phyloP scores from a whole-genome alignment of 441 rosid genomes.

The Sinapis alba region DNA sequence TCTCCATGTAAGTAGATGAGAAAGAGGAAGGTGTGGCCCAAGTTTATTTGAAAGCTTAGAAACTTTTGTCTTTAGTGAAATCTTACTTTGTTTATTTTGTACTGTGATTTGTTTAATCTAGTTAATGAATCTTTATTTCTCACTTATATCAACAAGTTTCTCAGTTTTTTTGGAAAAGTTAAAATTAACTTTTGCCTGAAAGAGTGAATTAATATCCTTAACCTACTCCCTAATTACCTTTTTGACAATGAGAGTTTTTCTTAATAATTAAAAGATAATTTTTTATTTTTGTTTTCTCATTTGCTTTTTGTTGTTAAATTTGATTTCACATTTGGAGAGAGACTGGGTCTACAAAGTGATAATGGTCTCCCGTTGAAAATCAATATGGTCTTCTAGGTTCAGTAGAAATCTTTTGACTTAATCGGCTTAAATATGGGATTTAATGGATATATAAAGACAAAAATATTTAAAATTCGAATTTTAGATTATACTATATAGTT shows the following conservation, averaged over 20 bases:
- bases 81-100: conserved; percentile 28
- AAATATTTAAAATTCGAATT: not conserved
- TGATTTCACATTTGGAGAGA: conserved; percentile 32
- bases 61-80: conserved; percentile 31
- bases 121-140: conserved; percentile 34
- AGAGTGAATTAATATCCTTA: conserved; percentile 2
- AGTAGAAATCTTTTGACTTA: conserved; percentile 41
- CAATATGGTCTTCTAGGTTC: conserved; percentile 29
- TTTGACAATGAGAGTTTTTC: not conserved
- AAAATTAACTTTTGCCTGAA: not conserved
- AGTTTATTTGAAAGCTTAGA: conserved; percentile 34
- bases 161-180: not conserved
- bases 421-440: conserved; percentile 15
- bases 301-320: conserved; percentile 17
- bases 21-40: conserved; percentile 37
- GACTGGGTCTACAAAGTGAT: conserved; percentile 22
- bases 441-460: not conserved
- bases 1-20: conserved; percentile 62
- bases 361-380: conserved; percentile 14
- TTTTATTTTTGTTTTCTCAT: conserved; percentile 12
- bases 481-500: conserved; percentile 6
- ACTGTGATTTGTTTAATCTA: conserved; percentile 32
- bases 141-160: conserved; percentile 2
- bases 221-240: conserved; percentile 30
- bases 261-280: not conserved